Percentiles rank a stretch among this genome's conserved stretches.
Conservation (phyloP, 108 stramenopile genomes). For the Cylindrotheca closterium region DNA sequence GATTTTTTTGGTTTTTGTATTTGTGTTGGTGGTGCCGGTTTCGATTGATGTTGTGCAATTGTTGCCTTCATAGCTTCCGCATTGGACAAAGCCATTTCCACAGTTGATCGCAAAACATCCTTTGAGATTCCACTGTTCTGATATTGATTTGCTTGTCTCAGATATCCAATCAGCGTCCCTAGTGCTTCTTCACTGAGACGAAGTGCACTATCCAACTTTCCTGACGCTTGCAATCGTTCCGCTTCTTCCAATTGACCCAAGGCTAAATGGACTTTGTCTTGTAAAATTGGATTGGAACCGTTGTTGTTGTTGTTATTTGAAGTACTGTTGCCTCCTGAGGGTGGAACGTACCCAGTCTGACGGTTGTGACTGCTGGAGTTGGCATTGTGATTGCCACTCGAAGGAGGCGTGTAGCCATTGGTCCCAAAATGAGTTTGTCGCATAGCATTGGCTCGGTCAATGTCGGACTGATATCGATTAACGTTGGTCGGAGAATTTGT, state of each 20-base stretch:
- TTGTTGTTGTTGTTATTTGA: not conserved
- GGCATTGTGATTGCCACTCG: too few species aligned
- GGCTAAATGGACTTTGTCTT: not conserved
- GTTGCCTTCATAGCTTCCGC: conserved; percentile 43
- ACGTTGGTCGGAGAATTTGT: too few species aligned
- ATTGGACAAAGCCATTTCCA: conserved; percentile 35
- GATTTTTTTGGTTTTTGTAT: not conserved
- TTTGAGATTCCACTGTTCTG: conserved; percentile 6
- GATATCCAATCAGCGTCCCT: conserved; percentile 33
- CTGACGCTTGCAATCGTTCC: conserved; percentile 11
- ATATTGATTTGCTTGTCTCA: conserved; percentile 19
- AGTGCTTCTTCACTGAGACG: conserved; percentile 41
- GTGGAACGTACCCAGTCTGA: too few species aligned
- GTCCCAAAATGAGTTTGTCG: too few species aligned
- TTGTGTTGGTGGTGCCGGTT: conserved; percentile 2
- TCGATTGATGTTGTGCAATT: not conserved
- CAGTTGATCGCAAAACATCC: conserved; percentile 21
- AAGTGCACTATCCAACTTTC: conserved; percentile 29
- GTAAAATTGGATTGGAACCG: not conserved
- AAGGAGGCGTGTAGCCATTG: too few species aligned
- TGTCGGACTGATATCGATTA: too few species aligned
- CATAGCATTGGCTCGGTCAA: too few species aligned
- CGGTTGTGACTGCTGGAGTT: too few species aligned
- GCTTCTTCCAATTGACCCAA: not conserved
- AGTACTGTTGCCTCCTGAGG: too few species aligned